phyloP scores from a whole-genome alignment of 148 eudicot species.

The Rhododendron simsii region DNA sequence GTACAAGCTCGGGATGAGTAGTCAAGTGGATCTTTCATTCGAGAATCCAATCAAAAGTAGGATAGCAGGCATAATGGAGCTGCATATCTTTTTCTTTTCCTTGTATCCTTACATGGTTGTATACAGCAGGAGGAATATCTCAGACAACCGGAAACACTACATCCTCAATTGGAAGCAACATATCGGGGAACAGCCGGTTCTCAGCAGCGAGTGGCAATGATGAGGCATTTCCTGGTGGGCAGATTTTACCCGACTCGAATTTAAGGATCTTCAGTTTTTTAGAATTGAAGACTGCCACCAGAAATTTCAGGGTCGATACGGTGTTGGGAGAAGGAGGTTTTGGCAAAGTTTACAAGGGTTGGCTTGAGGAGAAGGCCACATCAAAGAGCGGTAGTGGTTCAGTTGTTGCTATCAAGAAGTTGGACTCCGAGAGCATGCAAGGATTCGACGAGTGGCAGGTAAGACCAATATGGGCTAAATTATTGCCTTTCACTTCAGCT shows the following conservation, averaged over 20 bases:
- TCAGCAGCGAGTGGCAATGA: slow-evolving; percentile 30
- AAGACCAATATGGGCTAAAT: neutral
- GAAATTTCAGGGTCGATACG: slow-evolving; percentile 45
- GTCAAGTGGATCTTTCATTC: neutral
- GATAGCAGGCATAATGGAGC: neutral
- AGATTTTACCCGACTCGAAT: slow-evolving; percentile 43
- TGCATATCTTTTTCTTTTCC: neutral
- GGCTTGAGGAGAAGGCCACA: slow-evolving; percentile 46
- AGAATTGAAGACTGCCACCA: slow-evolving; percentile 55
- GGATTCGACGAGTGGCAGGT: slow-evolving; percentile 88
- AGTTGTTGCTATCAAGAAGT: slow-evolving; percentile 65
- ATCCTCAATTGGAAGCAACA: slow-evolving; percentile 31
- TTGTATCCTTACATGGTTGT: neutral
- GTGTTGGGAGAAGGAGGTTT: slow-evolving; percentile 67
- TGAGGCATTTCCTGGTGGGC: slow-evolving; percentile 31
- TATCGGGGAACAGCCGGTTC: no score
- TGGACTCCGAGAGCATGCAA: slow-evolving; percentile 70
- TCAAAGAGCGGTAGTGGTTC: slow-evolving; percentile 28
- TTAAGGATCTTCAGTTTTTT: slow-evolving; percentile 47
- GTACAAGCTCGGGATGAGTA: neutral
- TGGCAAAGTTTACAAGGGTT: slow-evolving; percentile 76
- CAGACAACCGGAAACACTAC: slow-evolving; percentile 33
- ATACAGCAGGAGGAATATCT: slow-evolving; percentile 30
- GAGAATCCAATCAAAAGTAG: neutral
- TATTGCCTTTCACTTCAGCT: neutral